These are phyloP conservation scores for Microcyclospora pomicola DNA, from an alignment of 2,329 filamentous ascomycete species.

Conservation along the genomic window DNA sequence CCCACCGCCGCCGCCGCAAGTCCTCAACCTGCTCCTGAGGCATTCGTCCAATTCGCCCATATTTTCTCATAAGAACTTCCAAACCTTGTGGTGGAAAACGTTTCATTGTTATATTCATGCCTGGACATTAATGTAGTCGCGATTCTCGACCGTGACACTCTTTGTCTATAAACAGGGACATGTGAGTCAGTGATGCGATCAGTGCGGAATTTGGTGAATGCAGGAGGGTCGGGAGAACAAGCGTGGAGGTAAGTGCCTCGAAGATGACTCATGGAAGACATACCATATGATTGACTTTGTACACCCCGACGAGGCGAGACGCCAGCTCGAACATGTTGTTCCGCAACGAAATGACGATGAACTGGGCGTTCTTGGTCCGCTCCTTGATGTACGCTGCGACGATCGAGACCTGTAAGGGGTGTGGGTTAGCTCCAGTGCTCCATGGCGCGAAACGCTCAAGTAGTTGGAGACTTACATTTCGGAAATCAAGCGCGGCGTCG, in stretches of 20 bases:
- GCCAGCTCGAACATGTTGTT: slow-evolving; percentile 99
- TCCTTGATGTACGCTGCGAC: slow-evolving; percentile 99
- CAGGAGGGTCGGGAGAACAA: slow-evolving; percentile 2
- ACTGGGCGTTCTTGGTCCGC: slow-evolving; percentile 96
- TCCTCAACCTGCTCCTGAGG: too few species aligned
- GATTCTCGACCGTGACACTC: slow-evolving; percentile 40
- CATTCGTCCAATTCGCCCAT: too few species aligned
- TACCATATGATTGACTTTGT: slow-evolving; percentile 97
- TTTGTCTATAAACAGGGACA: slow-evolving; percentile 29
- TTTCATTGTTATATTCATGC: too few species aligned
- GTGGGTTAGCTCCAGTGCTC: neutral
- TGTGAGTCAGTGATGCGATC: slow-evolving; percentile 8
- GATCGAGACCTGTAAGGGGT: slow-evolving; percentile 63
- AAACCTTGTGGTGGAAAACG: too few species aligned
- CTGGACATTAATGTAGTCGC: slow-evolving; percentile 27
- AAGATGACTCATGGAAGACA: slow-evolving; percentile 11
- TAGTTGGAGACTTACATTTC: slow-evolving; percentile 58
- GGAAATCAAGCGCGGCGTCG: slow-evolving; percentile 91
- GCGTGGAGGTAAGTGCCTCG: neutral
- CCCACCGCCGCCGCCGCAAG: too few species aligned
- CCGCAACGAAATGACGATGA: slow-evolving; percentile 91
- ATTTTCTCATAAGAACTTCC: too few species aligned
- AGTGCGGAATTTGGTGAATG: neutral
- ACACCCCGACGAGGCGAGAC: slow-evolving; percentile 87
- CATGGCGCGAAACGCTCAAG: neutral